Evolutionary conservation across 2,329 filamentous ascomycete genomes (phyloP), one percentile per base, ranked within the genome.

Genomic region (Pseudogymnoascus sp.): DNA sequence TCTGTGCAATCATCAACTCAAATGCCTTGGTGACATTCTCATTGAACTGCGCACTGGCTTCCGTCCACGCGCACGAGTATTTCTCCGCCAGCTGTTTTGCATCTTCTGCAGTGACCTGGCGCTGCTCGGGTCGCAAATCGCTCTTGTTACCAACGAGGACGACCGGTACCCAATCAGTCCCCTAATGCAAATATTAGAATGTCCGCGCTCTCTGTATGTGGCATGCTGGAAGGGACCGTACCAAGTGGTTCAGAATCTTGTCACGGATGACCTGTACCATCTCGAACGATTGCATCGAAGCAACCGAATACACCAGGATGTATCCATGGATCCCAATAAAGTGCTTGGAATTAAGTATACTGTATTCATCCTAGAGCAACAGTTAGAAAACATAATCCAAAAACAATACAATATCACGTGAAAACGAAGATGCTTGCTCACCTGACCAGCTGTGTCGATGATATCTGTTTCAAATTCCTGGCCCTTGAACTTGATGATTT

Each of bases 271-370:
- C 91, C 72, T 90, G 86, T 60, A 96, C 89, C 93, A 97, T 99
- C 75, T 99, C 94, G 73, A 97, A 97, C 8, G 92, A 96, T 70
- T 94, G 90, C 72, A 91, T 87, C 59, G 91, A 96, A 21, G 90
- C 90, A 60, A 99, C 92, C n/a, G 92, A 96, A 78, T 99, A 99
- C 59, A 97, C 93, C 65, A 99, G 88, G 84, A 99, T 92, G 77
- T 97, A 99, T 63, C 94, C 94, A 79, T 99, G 94, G 69, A 97
- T 97, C 67, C 94, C 94, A 75, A 99, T 97, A 72, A 97, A 97
- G 75, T 97, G 93, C 79, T 97, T 97, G 66, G 91, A 96, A 77
- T 97, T 97, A 66, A 99, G 82, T 68, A 97, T 97, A 74, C 91
- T 96, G 80, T 99, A 99, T 77, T 99, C 94, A 80, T 99, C 94